phyloP scores from a whole-genome alignment of 768 basidiomycete species.

The Coprinellus micaceus region DNA sequence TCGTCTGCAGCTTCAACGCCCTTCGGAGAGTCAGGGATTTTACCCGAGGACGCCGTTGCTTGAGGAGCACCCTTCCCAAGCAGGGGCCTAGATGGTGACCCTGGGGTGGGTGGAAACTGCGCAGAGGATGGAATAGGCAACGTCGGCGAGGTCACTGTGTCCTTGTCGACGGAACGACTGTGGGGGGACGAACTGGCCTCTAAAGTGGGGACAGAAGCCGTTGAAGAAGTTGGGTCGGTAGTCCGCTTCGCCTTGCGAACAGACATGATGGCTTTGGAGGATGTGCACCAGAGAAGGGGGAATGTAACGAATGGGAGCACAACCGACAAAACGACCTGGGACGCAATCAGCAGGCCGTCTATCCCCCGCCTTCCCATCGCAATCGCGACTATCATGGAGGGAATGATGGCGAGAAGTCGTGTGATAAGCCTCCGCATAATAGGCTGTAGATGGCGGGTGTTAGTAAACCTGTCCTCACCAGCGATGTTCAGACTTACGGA shows the following conservation, averaged over 20 bases:
- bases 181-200: neutral
- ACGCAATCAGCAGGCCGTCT: conserved; percentile 75
- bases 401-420: conserved; percentile 76
- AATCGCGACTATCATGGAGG: conserved; percentile 75
- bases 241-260: conserved; percentile 40
- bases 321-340: conserved; percentile 81
- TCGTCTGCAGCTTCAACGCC: conserved; percentile 22
- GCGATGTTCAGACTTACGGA: conserved; percentile 48
- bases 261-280: conserved; percentile 68
- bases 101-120: neutral
- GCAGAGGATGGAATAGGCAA: neutral
- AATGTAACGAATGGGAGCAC: conserved; percentile 84
- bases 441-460: conserved; percentile 41
- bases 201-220: neutral
- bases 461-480: conserved; percentile 12
- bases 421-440: conserved; percentile 78
- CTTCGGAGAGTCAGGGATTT: conserved; percentile 10
- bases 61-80: no score
- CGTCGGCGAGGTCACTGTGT: neutral
- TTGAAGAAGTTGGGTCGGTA: neutral
- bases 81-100: no score
- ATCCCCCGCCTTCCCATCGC: conserved; percentile 68
- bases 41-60: neutral
- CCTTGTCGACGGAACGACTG: conserved; percentile 13
- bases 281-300: conserved; percentile 75